Base-by-base conservation (phyloP, 495 filamentous ascomycete species). In the Trichocladium uniseriatum region DNA sequence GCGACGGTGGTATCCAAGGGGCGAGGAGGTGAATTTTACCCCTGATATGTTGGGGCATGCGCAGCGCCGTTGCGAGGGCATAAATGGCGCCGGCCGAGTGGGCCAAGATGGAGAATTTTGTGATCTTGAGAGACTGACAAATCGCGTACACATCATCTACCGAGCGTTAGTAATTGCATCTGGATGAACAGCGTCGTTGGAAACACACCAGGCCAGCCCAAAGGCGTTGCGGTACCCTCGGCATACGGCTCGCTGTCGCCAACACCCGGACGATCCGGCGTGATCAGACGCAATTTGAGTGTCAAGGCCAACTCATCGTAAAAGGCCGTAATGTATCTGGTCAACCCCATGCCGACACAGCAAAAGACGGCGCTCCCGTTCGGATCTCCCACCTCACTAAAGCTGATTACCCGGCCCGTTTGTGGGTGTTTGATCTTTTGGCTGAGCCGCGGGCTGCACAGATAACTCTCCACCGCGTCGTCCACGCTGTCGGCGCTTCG, bases 11-110 rank as follows among this genome's bases (percentile, higher is more conserved):
- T 35, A 99, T 97, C 94, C 92, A 99, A 0, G 92, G 92, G 2
- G 92, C 91, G 11, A 99, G 75, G 8, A 99, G 80, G 66, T 99
- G 92, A 20, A 99, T 91, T 28, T 87, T 85, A 21, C 94, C 91
- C 14, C 91, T 83, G 53, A 99, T 92, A 63, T 95, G 87, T 56
- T 95, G 89, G 14, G 94, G 91, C 74, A 99, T 92, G 38, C 92
- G 84, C 21, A 99, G 75, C 5, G 94, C 92, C 0, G 94, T 97
- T 16, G 92, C 94, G 21, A 99, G 80, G 21, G 92, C 94, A 59
- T 99, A 99, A 49, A 99, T 95, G 16, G 92, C 94, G 19, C 92
- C 92, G 9, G 92, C 92, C 9, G 89, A 95, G 63, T 99, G 92
- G n/a, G 94, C 92, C 6, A 99, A 76, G 28, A 99, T 88, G 14